phyloP scores from a whole-genome alignment of 805 yeast species.

The Sugiyamaella boreocaroliniensis region DNA sequence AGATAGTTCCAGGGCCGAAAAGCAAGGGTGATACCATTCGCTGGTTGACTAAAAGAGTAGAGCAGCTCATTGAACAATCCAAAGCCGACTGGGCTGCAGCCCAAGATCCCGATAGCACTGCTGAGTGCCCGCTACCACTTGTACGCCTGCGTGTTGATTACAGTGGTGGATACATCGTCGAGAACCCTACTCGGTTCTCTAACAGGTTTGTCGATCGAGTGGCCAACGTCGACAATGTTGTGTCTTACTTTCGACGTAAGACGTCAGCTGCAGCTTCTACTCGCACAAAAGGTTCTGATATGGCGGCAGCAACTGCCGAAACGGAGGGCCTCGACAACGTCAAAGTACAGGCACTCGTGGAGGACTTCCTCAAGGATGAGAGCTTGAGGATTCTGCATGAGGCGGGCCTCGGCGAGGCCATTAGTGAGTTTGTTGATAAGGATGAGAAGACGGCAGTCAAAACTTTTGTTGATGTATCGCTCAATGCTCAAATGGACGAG shows the following conservation, averaged over 20 bases:
- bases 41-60: slow-evolving; percentile 58
- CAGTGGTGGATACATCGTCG: slow-evolving; percentile 85
- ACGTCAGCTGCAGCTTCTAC: slow-evolving; percentile 14
- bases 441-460: slow-evolving; percentile 72
- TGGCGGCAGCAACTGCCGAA: slow-evolving; percentile 9
- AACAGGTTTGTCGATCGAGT: slow-evolving; percentile 84
- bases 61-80: slow-evolving; percentile 57
- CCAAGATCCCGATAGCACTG: slow-evolving; percentile 17
- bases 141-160: slow-evolving; percentile 81
- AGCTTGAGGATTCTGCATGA: slow-evolving; percentile 68
- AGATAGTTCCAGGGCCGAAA: slow-evolving; percentile 53
- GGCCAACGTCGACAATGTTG: slow-evolving; percentile 85
- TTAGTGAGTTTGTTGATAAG: slow-evolving; percentile 65
- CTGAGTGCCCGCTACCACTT: slow-evolving; percentile 66
- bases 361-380: slow-evolving; percentile 54
- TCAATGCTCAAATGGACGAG: slow-evolving; percentile 22
- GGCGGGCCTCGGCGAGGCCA: slow-evolving; percentile 64
- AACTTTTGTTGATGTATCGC: slow-evolving; percentile 32
- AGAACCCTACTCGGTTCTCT: slow-evolving; percentile 82
- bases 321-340: slow-evolving; percentile 33
- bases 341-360: slow-evolving; percentile 57
- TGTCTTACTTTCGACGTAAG: slow-evolving; percentile 57
- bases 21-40: slow-evolving; percentile 54
- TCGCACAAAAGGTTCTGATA: slow-evolving; percentile 15
- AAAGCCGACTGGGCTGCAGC: slow-evolving; percentile 39